Conservation (phyloP, 2,329 filamentous ascomycete species). For the Aaosphaeria arxii region DNA sequence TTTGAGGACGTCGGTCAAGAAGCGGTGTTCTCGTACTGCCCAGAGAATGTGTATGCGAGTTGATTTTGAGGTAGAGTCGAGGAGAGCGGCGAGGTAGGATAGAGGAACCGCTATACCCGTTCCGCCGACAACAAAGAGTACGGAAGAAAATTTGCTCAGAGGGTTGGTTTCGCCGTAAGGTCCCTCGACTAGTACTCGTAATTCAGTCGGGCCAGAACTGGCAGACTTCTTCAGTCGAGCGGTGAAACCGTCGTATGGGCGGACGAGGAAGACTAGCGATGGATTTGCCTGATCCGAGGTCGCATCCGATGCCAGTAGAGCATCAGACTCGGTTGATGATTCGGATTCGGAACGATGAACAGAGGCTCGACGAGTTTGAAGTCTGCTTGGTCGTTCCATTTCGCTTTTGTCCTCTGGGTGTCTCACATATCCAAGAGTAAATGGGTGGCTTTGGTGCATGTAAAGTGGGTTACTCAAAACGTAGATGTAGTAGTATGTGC, state of each 20-base stretch:
- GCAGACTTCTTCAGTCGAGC: slow-evolving; percentile 41
- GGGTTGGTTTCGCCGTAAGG: slow-evolving; percentile 47
- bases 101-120: slow-evolving; percentile 33
- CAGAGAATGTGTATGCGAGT: slow-evolving; percentile 28
- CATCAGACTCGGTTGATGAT: slow-evolving; percentile 26
- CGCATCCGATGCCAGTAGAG: slow-evolving; percentile 11
- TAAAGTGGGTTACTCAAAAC: slow-evolving; percentile 44
- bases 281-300: slow-evolving; percentile 1
- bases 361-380: neutral
- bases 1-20: slow-evolving; percentile 18
- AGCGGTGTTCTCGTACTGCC: slow-evolving; percentile 30
- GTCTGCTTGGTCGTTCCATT: neutral
- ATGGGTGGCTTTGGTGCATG: slow-evolving; percentile 50
- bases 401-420: neutral
- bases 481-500: slow-evolving; percentile 52
- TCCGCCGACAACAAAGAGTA: slow-evolving; percentile 37
- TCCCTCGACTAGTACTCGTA: slow-evolving; percentile 48
- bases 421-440: slow-evolving; percentile 30
- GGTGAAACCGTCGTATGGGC: slow-evolving; percentile 53
- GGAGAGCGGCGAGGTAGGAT: slow-evolving; percentile 23
- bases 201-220: slow-evolving; percentile 23
- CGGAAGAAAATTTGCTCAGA: slow-evolving; percentile 39
- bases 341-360: slow-evolving; percentile 6
- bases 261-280: slow-evolving; percentile 47
- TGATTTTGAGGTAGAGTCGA: slow-evolving; percentile 10